Conservation (phyloP, 768 basidiomycete genomes). For the Arthromyces matolae region DNA sequence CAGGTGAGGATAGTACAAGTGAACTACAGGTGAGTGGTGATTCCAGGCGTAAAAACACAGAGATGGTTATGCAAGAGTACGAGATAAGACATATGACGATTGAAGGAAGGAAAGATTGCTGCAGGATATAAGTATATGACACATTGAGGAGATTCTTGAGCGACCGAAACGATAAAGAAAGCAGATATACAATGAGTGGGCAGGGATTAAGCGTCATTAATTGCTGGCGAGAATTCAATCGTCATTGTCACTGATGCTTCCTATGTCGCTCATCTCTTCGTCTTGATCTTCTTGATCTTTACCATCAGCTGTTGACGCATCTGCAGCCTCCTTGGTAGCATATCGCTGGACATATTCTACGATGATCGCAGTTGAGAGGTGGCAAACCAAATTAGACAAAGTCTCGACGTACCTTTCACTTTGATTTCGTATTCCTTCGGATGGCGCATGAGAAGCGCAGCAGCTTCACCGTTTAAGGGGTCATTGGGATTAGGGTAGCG, state of each 20-base stretch:
- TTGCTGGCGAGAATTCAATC: conserved; percentile 39
- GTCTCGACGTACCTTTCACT: conserved; percentile 68
- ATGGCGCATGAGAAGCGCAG: conserved; percentile 94
- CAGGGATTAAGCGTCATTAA: conserved; percentile 2
- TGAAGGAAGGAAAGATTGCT: conserved; percentile 6
- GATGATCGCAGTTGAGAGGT: background rate
- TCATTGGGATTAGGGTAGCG: conserved; percentile 99
- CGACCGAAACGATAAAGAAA: conserved; percentile 9
- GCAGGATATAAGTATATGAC: conserved; percentile 18
- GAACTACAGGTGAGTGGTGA: conserved; percentile 17
- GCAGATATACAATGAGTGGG: conserved; percentile 9
- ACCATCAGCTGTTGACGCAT: conserved; percentile 60
- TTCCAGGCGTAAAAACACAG: conserved; percentile 12
- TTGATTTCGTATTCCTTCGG: conserved; percentile 93
- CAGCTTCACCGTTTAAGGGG: conserved; percentile 96
- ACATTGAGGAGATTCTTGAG: conserved; percentile 8
- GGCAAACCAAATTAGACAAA: background rate
- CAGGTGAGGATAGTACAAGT: conserved; percentile 15
- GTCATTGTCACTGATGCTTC: conserved; percentile 76
- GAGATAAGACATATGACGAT: conserved; percentile 5
- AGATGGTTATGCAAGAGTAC: conserved; percentile 13
- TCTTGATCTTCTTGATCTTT: conserved; percentile 72
- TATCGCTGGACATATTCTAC: conserved; percentile 94
- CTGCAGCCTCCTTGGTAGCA: conserved; percentile 87
- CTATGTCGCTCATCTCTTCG: conserved; percentile 85